Evolutionary conservation across 2,329 filamentous ascomycete genomes (phyloP).

Genomic region (Penicillium janthinellum): DNA sequence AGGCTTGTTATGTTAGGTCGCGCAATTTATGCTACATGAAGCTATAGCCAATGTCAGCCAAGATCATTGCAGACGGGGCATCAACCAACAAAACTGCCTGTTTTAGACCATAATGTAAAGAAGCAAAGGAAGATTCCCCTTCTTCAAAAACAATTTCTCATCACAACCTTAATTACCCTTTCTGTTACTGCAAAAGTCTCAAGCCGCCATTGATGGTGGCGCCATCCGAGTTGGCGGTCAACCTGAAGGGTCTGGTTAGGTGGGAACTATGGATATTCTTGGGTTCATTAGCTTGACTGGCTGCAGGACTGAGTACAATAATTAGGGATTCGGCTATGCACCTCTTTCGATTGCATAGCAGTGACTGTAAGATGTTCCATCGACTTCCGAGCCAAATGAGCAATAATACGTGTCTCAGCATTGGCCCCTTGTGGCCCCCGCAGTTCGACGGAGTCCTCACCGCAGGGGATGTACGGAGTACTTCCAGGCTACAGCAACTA

Average conservation of each 20-base stretch:
- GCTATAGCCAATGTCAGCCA: neutral
- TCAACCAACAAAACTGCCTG: neutral
- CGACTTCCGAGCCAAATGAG: neutral
- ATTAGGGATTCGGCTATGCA: neutral
- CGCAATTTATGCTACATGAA: neutral
- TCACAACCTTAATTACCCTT: neutral
- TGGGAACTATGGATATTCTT: neutral
- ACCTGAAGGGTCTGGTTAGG: neutral
- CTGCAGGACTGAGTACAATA: neutral
- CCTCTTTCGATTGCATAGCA: neutral
- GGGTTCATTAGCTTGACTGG: neutral
- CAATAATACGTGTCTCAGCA: neutral
- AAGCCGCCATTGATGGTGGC: neutral
- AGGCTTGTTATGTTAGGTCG: constrained; percentile 10
- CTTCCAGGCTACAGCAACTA: too few relatives aligned
- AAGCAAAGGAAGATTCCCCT: neutral
- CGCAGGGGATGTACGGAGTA: neutral
- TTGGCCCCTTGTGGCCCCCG: neutral
- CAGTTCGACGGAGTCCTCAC: neutral
- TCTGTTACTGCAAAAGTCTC: too few relatives aligned
- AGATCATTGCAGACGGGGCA: neutral
- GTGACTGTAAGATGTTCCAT: neutral
- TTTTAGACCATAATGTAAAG: neutral
- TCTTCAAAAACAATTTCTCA: neutral
- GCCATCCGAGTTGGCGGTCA: neutral